Evolutionary conservation across 2,329 filamentous ascomycete species (phyloP), one percentile per base, ranked within the genome.

Genomic region (Penicillium expansum): DNA sequence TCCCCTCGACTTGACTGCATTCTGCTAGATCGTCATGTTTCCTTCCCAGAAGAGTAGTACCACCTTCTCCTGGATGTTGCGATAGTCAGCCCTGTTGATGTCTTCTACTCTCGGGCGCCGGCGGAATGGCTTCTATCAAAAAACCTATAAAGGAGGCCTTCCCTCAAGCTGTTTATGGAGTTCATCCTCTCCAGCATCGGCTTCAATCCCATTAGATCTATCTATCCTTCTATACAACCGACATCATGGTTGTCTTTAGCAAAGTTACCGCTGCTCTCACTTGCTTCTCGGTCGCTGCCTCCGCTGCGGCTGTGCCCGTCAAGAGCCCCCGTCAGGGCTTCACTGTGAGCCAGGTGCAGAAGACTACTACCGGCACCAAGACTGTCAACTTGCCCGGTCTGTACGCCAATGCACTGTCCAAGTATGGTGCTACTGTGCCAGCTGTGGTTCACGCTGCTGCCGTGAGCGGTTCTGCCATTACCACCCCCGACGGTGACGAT

Each of bases 401-500:
- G 27, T 73, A 73, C 42, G 68, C 69, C 48, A 65, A 61, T 13
- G 57, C 66, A 5, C 48, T 73, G 52, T 24, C 56, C 52, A 74
- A 73, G 61, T 73, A 67, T 42, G 71, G 67, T 10, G 69, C 48
- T 43, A 52, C 54, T 9, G 68, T 75, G 2, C 73, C 74, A 2
- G 45, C 60, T 4, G 52, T 55, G 38, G 59, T 76, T 53, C 66
- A 64, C 41, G 67, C 64, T 20, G 73, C 74, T 49, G 72, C 72
- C 20, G 56, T 53, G 8, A 65, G 59, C n/a, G 71, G 71, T 48
- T 65, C 63, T 48, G 74, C 67, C 49, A 71, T 74, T 37, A 77
- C 77, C 18, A 78, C 74, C 18, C 81, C 82, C 0, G 71, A 79
- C 58, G 63, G 72, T n/a, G 72, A 77, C 47, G 85, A 88, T 61